Percentiles rank a stretch among this genome's conserved stretches.
These are phyloP conservation scores for Heritiera littoralis DNA, from an alignment of 345 rosid genomes.

Conservation along the genomic window DNA sequence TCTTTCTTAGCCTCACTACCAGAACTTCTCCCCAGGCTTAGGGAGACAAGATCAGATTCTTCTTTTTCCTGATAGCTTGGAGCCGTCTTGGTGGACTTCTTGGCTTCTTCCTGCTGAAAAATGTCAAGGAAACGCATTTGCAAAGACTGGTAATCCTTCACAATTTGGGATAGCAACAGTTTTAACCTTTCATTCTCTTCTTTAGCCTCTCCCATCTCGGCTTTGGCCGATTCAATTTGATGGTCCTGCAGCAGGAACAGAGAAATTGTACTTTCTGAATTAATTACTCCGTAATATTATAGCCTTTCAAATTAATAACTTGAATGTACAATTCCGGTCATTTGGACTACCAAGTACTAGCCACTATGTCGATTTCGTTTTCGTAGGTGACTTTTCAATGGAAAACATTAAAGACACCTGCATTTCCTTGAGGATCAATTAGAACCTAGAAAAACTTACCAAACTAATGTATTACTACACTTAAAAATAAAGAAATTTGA, in stretches of 20 bases:
- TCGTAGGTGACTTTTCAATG: too few species aligned
- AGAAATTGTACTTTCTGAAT: background rate
- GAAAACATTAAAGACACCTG: too few species aligned
- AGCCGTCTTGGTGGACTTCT: constrained; percentile 7
- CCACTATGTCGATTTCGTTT: too few species aligned
- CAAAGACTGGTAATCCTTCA: constrained; percentile 47
- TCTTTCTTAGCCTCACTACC: constrained; percentile 4
- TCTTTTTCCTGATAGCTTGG: constrained; percentile 17
- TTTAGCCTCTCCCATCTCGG: constrained; percentile 40
- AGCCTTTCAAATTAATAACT: too few species aligned
- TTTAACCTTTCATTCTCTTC: constrained; percentile 53
- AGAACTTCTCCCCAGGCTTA: constrained; percentile 44
- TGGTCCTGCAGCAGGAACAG: constrained; percentile 24
- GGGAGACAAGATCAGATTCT: constrained; percentile 38
- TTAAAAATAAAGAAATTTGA: too few species aligned
- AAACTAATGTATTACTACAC: too few species aligned
- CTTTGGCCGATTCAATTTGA: constrained; percentile 43
- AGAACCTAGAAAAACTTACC: too few species aligned
- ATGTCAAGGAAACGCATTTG: constrained; percentile 34
- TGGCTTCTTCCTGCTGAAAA: constrained; percentile 26
- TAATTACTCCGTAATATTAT: background rate
- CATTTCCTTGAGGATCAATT: too few species aligned
- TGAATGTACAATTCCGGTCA: too few species aligned
- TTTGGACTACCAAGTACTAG: too few species aligned
- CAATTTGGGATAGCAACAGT: constrained; percentile 31